Evolutionary conservation across 345 rosid genomes (phyloP), one percentile per base, ranked within the genome.

Genomic region (Ailanthus altissimus): DNA sequence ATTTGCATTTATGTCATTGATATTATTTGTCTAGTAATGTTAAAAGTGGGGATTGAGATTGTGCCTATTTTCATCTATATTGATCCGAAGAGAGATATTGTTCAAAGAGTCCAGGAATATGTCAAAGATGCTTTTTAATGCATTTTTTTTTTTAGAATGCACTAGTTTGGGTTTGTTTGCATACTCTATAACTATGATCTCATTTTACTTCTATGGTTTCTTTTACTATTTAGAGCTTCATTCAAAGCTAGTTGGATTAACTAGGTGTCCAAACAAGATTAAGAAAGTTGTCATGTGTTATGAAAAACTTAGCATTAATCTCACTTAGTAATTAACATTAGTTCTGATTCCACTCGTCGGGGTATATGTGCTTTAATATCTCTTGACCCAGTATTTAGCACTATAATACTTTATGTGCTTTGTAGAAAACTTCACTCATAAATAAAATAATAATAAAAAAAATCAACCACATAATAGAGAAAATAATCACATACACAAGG

Each of bases 11-110:
- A 47, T 66, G 20, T 72, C 23, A 60, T 67, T 20, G 38, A 42
- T 67, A 18, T 42, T 72, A 38, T 50, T 75, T 72, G 64, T 80
- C 62, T 79, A 62, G 73, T 57, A 74, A 93, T 91, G 88, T 93
- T 86, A 65, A 94, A 91, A 38, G 84, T 86, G 0, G 95, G 97
- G 66, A 67, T 89, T 50, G 97, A 92, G 58, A 83, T 97, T 66
- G 88, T 89, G 38, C 97, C 97, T 60, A 83, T 94, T 51, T 97
- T 94, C 82, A 91, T 97, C 77, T 90, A 94, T 77, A 93, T 97
- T 70, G 99, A 97, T 83, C 99, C 99, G 40, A 97, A 92, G 89
- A 88, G 97, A 85, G 99, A 96, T 84, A 89, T 93, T 2, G 91
- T 88, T 69, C 93, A 92, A 80, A 98, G 91, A 93, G 94, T 94